Evolutionary conservation across 495 filamentous ascomycete species (phyloP).

Genomic region (Amorphotheca resinae): DNA sequence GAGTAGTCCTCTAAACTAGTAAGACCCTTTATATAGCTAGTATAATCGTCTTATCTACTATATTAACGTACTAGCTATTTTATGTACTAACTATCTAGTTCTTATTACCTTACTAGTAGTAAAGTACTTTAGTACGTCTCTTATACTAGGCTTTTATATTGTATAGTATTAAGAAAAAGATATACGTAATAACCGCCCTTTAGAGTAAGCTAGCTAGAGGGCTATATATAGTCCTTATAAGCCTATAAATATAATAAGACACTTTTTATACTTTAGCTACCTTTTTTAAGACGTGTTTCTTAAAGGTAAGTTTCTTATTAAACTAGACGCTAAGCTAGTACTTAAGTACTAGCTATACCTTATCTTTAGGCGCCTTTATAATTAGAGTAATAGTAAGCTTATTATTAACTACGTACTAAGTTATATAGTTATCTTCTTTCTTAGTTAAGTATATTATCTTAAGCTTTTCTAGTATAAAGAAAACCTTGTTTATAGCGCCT

Average conservation of each 20-base stretch:
- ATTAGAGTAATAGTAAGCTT: neutral
- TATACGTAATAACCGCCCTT: neutral
- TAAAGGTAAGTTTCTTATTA: neutral
- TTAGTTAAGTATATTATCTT: neutral
- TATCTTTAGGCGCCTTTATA: neutral
- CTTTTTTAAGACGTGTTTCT: neutral
- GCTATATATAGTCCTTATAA: neutral
- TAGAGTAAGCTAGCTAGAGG: neutral
- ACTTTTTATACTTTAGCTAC: neutral
- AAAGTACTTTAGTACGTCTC: neutral
- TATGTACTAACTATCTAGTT: neutral
- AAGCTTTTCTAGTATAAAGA: neutral
- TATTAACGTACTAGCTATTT: neutral
- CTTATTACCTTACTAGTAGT: neutral
- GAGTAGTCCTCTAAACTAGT: neutral
- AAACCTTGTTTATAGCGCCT: too few relatives aligned
- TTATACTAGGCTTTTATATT: neutral
- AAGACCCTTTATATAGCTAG: neutral
- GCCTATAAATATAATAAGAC: neutral
- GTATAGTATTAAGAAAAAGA: neutral
- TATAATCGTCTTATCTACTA: neutral
- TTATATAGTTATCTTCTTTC: neutral
- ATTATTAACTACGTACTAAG: neutral
- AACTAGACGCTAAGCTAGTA: neutral
- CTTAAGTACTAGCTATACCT: neutral